Conservation (phyloP, 2,329 filamentous ascomycete species). For the Coniochaeta prunicola region DNA sequence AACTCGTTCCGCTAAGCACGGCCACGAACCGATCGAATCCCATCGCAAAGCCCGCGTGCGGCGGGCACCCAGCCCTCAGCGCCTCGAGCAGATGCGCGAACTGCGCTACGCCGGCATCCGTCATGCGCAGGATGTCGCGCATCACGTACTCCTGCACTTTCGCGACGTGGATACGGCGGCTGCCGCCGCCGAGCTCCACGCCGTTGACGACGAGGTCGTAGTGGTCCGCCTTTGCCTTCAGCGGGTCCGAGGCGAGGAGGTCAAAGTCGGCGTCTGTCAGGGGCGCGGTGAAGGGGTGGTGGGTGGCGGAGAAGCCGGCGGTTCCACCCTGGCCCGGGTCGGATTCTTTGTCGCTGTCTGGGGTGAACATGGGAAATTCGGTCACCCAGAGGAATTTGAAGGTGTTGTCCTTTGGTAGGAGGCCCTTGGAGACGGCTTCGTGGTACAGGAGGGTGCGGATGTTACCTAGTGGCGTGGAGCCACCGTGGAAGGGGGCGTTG, state of each 20-base stretch:
- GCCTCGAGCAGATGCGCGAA: conserved; percentile 83
- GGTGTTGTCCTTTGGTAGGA: conserved; percentile 39
- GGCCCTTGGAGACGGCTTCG: conserved; percentile 54
- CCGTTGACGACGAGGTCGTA: conserved; percentile 97
- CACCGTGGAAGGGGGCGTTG: conserved; percentile 57
- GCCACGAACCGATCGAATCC: conserved; percentile 86
- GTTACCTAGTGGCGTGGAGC: conserved; percentile 65
- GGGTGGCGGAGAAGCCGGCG: conserved; percentile 77
- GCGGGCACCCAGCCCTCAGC: conserved; percentile 78
- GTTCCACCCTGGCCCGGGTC: conserved; percentile 70
- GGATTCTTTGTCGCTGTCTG: conserved; percentile 47
- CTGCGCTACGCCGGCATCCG: conserved; percentile 61
- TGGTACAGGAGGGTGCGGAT: conserved; percentile 65
- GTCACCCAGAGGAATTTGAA: conserved; percentile 79
- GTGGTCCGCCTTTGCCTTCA: conserved; percentile 71
- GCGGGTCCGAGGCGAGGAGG: conserved; percentile 63
- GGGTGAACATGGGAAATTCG: conserved; percentile 89
- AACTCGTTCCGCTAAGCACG: conserved; percentile 67
- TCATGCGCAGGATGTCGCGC: conserved; percentile 75
- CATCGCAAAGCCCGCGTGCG: conserved; percentile 87
- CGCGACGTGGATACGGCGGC: conserved; percentile 81
- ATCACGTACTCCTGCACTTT: conserved; percentile 80
- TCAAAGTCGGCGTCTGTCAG: conserved; percentile 65
- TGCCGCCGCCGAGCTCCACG: conserved; percentile 88
- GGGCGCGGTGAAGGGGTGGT: conserved; percentile 94